These are phyloP conservation scores for Pseudogymnoascus sp. DNA, from an alignment of 2,329 filamentous ascomycete genomes.

Conservation along the genomic window DNA sequence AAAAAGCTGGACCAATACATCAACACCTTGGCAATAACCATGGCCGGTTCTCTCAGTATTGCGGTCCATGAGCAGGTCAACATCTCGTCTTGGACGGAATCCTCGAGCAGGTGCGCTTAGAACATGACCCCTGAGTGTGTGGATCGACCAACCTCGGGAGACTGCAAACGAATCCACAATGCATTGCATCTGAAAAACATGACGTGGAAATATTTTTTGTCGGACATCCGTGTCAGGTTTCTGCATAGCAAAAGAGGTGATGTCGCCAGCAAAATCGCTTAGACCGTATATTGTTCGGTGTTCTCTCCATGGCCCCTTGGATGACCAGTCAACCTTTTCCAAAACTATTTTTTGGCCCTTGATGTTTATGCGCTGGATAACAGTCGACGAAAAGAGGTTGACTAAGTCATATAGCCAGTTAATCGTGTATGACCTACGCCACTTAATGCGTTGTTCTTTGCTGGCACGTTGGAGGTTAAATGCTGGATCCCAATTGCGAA, in stretches of 20 bases:
- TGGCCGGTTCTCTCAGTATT: slow-evolving; percentile 23
- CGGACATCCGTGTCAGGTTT: slow-evolving; percentile 34
- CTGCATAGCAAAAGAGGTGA: slow-evolving; percentile 41
- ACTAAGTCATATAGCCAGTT: slow-evolving; percentile 47
- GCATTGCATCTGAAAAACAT: slow-evolving; percentile 44
- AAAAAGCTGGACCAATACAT: slow-evolving; percentile 27
- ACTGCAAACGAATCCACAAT: slow-evolving; percentile 41
- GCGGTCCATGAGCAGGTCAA: slow-evolving; percentile 38
- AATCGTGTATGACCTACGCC: slow-evolving; percentile 43
- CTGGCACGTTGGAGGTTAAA: slow-evolving; percentile 33
- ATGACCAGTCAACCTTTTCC: slow-evolving; percentile 37
- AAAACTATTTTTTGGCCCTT: slow-evolving; percentile 29
- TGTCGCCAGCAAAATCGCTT: slow-evolving; percentile 37
- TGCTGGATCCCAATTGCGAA: slow-evolving; percentile 36
- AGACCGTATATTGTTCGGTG: slow-evolving; percentile 37
- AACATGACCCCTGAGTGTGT: slow-evolving; percentile 30
- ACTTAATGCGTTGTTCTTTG: slow-evolving; percentile 35
- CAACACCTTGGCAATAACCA: slow-evolving; percentile 29
- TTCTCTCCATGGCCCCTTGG: slow-evolving; percentile 31
- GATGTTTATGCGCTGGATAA: slow-evolving; percentile 32
- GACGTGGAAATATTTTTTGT: slow-evolving; percentile 37
- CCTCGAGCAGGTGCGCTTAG: slow-evolving; percentile 28
- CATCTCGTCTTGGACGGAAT: slow-evolving; percentile 35
- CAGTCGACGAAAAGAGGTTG: slow-evolving; percentile 36
- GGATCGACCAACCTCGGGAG: slow-evolving; percentile 38